Evolutionary conservation across 495 filamentous ascomycete genomes (phyloP), one percentile per base, ranked within the genome.

Genomic region (Trichocladium antarcticum): DNA sequence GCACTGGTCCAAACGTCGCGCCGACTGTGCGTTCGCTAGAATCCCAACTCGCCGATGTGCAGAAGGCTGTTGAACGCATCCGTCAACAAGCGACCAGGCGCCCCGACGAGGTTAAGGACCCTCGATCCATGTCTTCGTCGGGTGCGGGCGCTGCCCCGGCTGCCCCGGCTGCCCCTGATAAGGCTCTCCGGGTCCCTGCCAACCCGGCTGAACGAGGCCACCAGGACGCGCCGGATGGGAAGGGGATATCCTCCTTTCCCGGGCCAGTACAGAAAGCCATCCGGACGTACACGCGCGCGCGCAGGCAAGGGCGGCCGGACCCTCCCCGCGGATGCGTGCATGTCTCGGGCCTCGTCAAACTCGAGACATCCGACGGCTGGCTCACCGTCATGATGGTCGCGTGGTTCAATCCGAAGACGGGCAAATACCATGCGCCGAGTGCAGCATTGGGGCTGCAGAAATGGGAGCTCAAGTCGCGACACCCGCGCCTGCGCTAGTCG

Each of bases 261-360:
- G 31, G 47, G 37, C 56, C 79, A 0, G 74, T 69, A 40, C 32
- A 68, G 29, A 73, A 71, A 5, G 86, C 88, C 63, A 73, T 65
- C 45, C 49, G 62, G 21, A 76, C 69, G 22, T 67, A 84, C 15
- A 56, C 47, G 9, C 61, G 77, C 49, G 67, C 58, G 1, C 77
- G 71, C 71, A 57, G 47, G 28, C 63, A 67, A 0, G 54, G 64
- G n/a, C 42, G 31, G 11, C 44, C 59, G 3, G 62, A 74, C 21
- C 74, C 80, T 31, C 80, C 76, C 9, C 73, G 80, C 20, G 86
- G 86, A 2, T 73, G 73, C 20, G 75, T 89, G 42, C 61, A 75
- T 14, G 68, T 90, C 17, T 65, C 65, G 16, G 86, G 86, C 0
- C 66, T 85, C 1, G 74, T 93, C 0, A 81, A 82, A 45, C 40